Percentiles rank a stretch among this genome's conserved stretches.
phyloP scores from a whole-genome alignment of 352 stramenopile species.

The Phytophthora uliginosa region DNA sequence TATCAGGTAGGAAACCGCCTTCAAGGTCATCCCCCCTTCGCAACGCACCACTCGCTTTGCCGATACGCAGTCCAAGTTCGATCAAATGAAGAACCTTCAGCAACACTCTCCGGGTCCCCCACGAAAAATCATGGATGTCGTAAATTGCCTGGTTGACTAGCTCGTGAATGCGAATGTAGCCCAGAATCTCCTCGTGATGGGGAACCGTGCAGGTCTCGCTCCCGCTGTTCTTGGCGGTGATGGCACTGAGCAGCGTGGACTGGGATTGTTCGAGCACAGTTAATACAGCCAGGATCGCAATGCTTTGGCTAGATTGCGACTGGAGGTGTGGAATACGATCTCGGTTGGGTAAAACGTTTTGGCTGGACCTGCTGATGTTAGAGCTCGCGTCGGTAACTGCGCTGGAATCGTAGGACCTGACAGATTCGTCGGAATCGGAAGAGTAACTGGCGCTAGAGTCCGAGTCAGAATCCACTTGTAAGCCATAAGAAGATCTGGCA shows the following conservation, averaged over 20 bases:
- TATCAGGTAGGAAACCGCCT: constrained; percentile 3
- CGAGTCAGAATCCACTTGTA: constrained; percentile 27
- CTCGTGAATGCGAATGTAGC: constrained; percentile 46
- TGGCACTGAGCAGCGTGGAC: constrained; percentile 36
- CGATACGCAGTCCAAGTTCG: constrained; percentile 54
- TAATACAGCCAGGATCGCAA: constrained; percentile 47
- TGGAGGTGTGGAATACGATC: constrained; percentile 50
- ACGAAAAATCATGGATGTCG: constrained; percentile 46
- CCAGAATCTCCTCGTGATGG: constrained; percentile 40
- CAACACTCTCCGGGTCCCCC: constrained; percentile 46
- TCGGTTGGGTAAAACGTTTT: neutral
- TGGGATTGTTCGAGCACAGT: constrained; percentile 51
- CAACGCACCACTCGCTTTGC: constrained; percentile 42
- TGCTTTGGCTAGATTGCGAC: constrained; percentile 42
- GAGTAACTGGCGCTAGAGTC: constrained; percentile 35
- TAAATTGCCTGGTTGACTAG: constrained; percentile 40
- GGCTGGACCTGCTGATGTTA: neutral
- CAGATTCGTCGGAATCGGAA: constrained; percentile 25
- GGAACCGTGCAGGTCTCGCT: constrained; percentile 18
- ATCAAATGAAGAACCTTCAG: constrained; percentile 60
- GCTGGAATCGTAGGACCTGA: constrained; percentile 16
- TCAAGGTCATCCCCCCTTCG: constrained; percentile 14
- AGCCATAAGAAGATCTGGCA: constrained; percentile 21
- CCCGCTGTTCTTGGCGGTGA: constrained; percentile 24
- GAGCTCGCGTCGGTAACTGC: constrained; percentile 1